Evolutionary conservation across 768 basidiomycete genomes (phyloP), one percentile per base, ranked within the genome.

Genomic region (Leucocoprinus birnbaumii): DNA sequence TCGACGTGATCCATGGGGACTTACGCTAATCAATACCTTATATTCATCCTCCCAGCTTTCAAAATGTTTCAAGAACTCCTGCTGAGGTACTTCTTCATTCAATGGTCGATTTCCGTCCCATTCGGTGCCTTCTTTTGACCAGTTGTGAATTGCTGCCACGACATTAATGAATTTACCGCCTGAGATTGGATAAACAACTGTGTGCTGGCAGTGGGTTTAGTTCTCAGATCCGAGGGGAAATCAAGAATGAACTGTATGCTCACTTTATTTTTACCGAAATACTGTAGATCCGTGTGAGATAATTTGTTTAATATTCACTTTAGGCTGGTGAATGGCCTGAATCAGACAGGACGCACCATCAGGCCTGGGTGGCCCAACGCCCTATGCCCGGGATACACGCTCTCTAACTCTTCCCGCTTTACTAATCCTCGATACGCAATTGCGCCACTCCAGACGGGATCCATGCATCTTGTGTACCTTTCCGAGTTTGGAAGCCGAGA

Each of bases 111-210:
- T 11, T 6, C 65, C 65, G 5, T 63, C 50, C 41, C 72, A 63
- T 14, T 66, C 63, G 0, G 72, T 71, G 9, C 65, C 68, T 51
- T 79, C 72, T n/a, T 68, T 68, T 3, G 62, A 58, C 0, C 38
- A 37, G 44, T 66, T 59, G 10, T 57, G 53, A 22, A 19, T 68
- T 43, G 77, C 74, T 6, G 73, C 77, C 3, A 73, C 80, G 26
- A 83, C 65, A 58, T 83, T 85, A 56, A 85, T 68, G 24, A 73
- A 65, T 49, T 69, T 69, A 10, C 78, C 80, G 31, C 73, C 68
- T 1, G 80, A 76, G 11, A 85, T 73, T 0, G 80, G 74, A 63
- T 85, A 85, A 0, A 68, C 70, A 2, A 83, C 66, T 16, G 80
- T 52, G 62, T 79, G 75, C 81, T 84, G 24, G 24, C 3, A 16